Evolutionary conservation across 352 stramenopile genomes (phyloP).

Genomic region (Elongisporangium anandrum): DNA sequence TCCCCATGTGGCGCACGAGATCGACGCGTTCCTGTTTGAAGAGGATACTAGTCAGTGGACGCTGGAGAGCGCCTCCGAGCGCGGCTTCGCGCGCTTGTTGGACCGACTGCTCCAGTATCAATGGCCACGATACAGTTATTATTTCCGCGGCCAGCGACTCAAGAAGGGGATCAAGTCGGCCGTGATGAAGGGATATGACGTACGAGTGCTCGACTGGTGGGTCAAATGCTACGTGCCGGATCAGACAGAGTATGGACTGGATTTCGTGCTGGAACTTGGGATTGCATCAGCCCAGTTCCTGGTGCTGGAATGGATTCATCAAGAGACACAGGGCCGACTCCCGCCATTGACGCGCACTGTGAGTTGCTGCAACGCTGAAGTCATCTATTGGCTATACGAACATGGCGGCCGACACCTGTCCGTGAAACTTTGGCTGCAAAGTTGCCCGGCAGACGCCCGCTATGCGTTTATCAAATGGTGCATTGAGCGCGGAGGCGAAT

Average conservation of each 20-base stretch:
- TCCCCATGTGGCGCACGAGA: neutral
- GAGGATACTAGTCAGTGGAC: neutral
- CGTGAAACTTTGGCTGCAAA: too few species aligned
- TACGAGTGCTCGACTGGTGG: neutral
- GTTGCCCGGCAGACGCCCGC: too few species aligned
- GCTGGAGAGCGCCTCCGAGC: neutral
- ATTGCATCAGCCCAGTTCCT: too few species aligned
- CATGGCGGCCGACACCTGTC: too few species aligned
- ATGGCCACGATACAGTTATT: neutral
- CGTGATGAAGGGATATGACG: neutral
- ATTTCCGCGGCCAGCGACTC: neutral
- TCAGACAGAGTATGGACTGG: neutral
- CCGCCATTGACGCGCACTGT: too few species aligned
- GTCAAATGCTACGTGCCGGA: neutral
- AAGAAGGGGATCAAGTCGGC: neutral
- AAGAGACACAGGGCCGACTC: too few species aligned
- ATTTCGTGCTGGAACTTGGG: neutral
- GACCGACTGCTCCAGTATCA: neutral
- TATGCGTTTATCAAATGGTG: too few species aligned
- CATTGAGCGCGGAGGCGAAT: too few species aligned
- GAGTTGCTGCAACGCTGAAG: too few species aligned
- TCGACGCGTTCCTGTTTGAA: neutral
- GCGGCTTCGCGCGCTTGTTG: neutral
- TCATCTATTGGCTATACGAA: too few species aligned
- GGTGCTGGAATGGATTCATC: too few species aligned